A percentile compares a stretch with the other conserved stretches of the same genome.
These are phyloP conservation scores for Seminavis robusta DNA, from an alignment of 108 stramenopile species.

Conservation along the genomic window DNA sequence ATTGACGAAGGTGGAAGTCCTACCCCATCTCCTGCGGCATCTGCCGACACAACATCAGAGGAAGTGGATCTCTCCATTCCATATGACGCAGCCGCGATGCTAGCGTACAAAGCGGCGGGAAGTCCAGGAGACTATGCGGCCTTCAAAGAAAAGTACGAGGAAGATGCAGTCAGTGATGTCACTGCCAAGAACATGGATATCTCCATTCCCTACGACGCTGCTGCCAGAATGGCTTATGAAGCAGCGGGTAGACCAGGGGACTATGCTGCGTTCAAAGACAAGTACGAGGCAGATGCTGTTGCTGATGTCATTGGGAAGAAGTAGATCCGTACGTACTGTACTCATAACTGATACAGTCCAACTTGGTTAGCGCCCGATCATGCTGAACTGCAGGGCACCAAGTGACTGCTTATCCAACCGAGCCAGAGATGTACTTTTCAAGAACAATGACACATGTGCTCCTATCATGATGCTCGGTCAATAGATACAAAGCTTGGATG, in stretches of 20 bases:
- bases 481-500: too few relatives aligned
- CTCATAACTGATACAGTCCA: too few relatives aligned
- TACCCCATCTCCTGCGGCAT: conserved; percentile 13
- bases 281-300: conserved; percentile 43
- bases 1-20: too few relatives aligned
- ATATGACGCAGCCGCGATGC: conserved; percentile 46
- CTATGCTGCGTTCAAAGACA: conserved; percentile 44
- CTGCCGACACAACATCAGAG: conserved; percentile 3
- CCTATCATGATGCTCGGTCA: too few relatives aligned
- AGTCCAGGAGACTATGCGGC: conserved; percentile 41
- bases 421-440: too few relatives aligned
- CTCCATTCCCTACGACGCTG: conserved; percentile 41
- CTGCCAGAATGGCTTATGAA: conserved; percentile 52
- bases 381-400: too few relatives aligned
- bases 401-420: too few relatives aligned
- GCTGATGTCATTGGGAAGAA: conserved; percentile 7
- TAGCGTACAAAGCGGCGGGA: conserved; percentile 51
- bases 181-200: conserved; percentile 3
- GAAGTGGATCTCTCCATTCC: conserved; percentile 14
- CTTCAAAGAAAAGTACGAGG: conserved; percentile 49
- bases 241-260: conserved; percentile 43
- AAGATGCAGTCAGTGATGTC: conserved; percentile 23
- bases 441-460: too few relatives aligned
- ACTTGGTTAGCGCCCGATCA: too few relatives aligned
- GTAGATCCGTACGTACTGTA: too few relatives aligned